phyloP scores from a whole-genome alignment of 371 early-diverging fungal genomes.

The Vairimorpha apis region DNA sequence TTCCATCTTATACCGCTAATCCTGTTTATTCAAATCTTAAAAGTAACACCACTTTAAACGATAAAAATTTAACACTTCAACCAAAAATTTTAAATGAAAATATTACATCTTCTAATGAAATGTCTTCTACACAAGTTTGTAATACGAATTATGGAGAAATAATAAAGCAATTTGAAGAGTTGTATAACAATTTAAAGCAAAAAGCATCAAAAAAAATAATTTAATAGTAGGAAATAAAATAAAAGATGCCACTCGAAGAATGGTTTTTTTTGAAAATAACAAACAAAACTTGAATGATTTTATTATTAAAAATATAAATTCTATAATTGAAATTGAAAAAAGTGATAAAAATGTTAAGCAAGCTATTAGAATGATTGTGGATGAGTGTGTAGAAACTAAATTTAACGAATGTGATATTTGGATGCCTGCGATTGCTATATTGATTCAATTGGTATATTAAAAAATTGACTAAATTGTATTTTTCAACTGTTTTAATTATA shows the following conservation, averaged over 20 bases:
- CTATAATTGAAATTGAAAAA: constrained; percentile 13
- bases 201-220: constrained; percentile 22
- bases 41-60: no score
- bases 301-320: constrained; percentile 3
- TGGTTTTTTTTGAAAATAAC: constrained; percentile 13
- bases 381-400: constrained; percentile 14
- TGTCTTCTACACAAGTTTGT: background rate
- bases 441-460: constrained; percentile 33
- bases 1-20: no score
- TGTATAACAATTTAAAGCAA: constrained; percentile 7
- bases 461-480: background rate
- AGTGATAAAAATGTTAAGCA: constrained; percentile 8
- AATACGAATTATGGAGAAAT: background rate
- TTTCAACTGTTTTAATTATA: no score
- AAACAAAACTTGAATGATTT: background rate
- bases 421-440: constrained; percentile 27
- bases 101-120: no score
- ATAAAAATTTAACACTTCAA: no score
- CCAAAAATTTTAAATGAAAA: no score
- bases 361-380: background rate
- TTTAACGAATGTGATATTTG: constrained; percentile 18
- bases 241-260: constrained; percentile 20
- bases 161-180: constrained; percentile 4
- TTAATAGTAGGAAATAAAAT: constrained; percentile 33
- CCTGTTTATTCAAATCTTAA: no score